Percentiles rank a stretch among this genome's conserved stretches.
phyloP scores from a whole-genome alignment of 176 grass and related monocot species.

The Hsuehochloa calcarea region DNA sequence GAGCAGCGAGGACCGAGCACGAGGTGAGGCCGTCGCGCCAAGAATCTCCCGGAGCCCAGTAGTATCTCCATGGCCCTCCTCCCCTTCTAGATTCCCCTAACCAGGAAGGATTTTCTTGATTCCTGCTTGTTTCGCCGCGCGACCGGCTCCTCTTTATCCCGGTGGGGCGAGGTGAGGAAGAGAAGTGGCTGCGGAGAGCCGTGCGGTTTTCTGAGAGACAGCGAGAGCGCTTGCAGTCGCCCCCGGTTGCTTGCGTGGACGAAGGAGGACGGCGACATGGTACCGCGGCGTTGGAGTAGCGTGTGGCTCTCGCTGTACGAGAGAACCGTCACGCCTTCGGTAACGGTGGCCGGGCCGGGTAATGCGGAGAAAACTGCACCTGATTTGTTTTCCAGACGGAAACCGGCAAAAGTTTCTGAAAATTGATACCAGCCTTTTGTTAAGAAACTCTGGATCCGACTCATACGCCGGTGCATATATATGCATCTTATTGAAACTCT shows the following conservation, averaged over 20 bases:
- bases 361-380: background rate
- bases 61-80: slow-evolving; percentile 36
- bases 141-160: background rate
- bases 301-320: slow-evolving; percentile 31
- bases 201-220: background rate
- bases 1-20: slow-evolving; percentile 69
- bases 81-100: background rate
- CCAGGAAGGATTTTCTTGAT: background rate
- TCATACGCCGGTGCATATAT: too few species aligned
- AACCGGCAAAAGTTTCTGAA: background rate
- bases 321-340: slow-evolving; percentile 17
- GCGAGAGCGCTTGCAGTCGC: background rate
- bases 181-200: slow-evolving; percentile 25
- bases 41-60: slow-evolving; percentile 47
- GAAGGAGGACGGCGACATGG: background rate
- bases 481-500: too few species aligned
- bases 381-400: background rate
- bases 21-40: slow-evolving; percentile 34
- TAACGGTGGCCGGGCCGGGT: background rate
- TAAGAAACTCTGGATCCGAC: too few species aligned
- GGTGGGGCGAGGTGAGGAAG: slow-evolving; percentile 6
- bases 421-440: background rate
- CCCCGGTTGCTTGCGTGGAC: slow-evolving; percentile 32
- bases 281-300: background rate
- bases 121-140: slow-evolving; percentile 8